A percentile compares a stretch with the other conserved stretches of the same genome.
These are phyloP conservation scores for Brasenia schreberi DNA, from an alignment of 164 flowering plant species.

Conservation along the genomic window DNA sequence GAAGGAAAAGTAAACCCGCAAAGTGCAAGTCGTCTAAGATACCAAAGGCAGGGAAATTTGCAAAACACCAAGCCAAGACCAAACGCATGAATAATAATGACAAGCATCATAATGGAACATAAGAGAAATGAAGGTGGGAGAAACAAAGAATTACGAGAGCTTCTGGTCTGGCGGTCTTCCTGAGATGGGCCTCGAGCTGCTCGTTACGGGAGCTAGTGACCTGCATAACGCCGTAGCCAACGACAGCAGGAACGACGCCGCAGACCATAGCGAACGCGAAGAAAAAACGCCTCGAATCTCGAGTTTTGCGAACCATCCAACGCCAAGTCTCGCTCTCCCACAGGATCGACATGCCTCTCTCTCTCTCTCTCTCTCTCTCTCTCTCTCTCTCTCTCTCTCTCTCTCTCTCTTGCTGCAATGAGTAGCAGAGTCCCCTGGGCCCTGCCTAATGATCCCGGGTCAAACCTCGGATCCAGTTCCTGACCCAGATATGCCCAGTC, in stretches of 20 bases:
- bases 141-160: conserved; percentile 25
- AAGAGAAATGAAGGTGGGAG: not conserved
- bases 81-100: not conserved
- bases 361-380: conserved; percentile 3
- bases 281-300: conserved; percentile 93
- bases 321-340: conserved; percentile 84
- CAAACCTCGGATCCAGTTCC: too few species aligned
- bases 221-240: conserved; percentile 83
- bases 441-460: too few species aligned
- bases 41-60: not conserved
- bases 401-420: too few species aligned
- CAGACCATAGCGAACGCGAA: conserved; percentile 67
- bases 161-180: conserved; percentile 67
- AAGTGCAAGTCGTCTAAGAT: too few species aligned
- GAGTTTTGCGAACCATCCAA: conserved; percentile 56
- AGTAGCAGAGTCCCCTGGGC: too few species aligned
- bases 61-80: not conserved
- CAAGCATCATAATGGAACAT: not conserved
- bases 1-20: too few species aligned
- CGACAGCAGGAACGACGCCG: conserved; percentile 77
- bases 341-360: conserved; percentile 36
- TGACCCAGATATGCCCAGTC: too few species aligned
- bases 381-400: conserved; percentile 3
- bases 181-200: conserved; percentile 78
- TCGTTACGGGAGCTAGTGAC: conserved; percentile 48